These are phyloP conservation scores for Hibiscus mutabilis DNA, from an alignment of 345 rosid species.

Conservation along the genomic window DNA sequence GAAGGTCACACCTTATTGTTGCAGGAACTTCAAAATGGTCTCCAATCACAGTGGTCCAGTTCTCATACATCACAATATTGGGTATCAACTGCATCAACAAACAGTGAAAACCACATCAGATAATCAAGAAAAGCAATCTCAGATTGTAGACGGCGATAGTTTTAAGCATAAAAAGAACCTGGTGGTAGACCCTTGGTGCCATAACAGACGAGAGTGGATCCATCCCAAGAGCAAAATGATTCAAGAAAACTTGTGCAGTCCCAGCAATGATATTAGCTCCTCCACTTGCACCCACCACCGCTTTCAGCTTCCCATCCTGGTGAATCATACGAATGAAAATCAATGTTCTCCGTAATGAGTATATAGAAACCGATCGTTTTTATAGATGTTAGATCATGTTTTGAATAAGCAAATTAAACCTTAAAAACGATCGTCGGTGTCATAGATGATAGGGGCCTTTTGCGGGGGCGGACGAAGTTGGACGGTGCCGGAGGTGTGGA, in stretches of 20 bases:
- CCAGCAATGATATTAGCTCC: constrained; percentile 51
- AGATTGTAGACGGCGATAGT: too few species aligned
- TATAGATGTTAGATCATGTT: neutral
- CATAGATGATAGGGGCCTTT: constrained; percentile 66
- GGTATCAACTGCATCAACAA: constrained; percentile 39
- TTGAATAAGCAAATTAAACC: constrained; percentile 18
- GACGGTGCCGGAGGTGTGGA: constrained; percentile 39
- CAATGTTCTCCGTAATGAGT: constrained; percentile 15
- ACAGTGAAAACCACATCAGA: neutral
- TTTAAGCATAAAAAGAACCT: constrained; percentile 25
- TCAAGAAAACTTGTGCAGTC: constrained; percentile 43
- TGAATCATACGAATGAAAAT: neutral
- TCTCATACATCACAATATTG: constrained; percentile 21
- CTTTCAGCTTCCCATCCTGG: constrained; percentile 48
- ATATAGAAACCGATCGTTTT: too few species aligned
- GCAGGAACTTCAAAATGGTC: constrained; percentile 48
- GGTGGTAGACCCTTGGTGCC: constrained; percentile 60
- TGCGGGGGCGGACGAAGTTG: constrained; percentile 50
- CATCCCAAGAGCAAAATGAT: constrained; percentile 45
- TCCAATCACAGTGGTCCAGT: constrained; percentile 20
- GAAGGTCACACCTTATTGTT: constrained; percentile 29
- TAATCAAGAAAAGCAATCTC: too few species aligned
- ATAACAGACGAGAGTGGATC: constrained; percentile 49
- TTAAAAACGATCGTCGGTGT: constrained; percentile 49
- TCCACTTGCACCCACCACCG: constrained; percentile 59